These are phyloP conservation scores for Trichomonas vaginalis DNA, from an alignment of 208 protist genomes.

Conservation along the genomic window DNA sequence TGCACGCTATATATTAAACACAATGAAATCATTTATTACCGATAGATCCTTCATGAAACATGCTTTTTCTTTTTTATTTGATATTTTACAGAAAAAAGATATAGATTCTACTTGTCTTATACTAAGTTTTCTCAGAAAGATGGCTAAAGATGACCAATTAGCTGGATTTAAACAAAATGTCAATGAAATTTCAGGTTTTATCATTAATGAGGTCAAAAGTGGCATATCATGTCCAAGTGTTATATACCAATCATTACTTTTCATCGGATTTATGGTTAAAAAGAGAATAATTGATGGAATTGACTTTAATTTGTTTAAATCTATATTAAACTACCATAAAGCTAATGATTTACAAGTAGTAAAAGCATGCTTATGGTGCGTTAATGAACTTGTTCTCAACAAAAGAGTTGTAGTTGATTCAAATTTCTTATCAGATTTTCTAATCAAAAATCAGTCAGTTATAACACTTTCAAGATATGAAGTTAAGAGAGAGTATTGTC, in stretches of 20 bases:
- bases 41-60: not conserved
- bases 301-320: not conserved
- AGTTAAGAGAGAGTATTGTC: not conserved
- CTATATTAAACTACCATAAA: not conserved
- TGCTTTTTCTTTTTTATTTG: not conserved
- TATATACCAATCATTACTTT: not conserved
- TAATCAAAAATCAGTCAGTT: not conserved
- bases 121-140: not conserved
- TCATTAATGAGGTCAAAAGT: not conserved
- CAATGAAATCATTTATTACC: not conserved
- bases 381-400: not conserved
- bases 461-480: not conserved
- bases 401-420: not conserved
- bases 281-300: not conserved
- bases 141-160: not conserved
- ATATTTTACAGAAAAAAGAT: not conserved
- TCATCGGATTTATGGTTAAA: not conserved
- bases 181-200: not conserved
- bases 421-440: not conserved
- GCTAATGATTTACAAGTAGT: not conserved
- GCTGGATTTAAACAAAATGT: not conserved
- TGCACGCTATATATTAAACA: not conserved
- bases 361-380: not conserved
- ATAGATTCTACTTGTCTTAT: not conserved
- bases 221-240: not conserved